phyloP scores from a whole-genome alignment of 2,329 filamentous ascomycete genomes.

The Fusarium denticulatum region DNA sequence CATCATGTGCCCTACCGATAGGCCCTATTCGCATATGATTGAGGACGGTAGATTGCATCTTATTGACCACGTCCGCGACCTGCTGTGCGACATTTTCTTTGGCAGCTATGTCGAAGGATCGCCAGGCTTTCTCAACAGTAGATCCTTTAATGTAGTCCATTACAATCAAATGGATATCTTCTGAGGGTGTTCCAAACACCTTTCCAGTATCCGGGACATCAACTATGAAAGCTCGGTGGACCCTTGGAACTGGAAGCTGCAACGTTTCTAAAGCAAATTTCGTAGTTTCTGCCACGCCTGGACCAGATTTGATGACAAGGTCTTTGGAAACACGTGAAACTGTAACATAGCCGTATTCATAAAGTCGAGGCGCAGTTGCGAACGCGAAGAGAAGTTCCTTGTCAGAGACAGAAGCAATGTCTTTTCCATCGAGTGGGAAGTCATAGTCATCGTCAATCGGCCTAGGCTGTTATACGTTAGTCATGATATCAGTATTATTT shows the following conservation, averaged over 20 bases:
- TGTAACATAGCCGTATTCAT: background rate
- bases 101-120: no score
- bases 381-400: background rate
- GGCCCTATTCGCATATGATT: accelerated
- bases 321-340: accelerated
- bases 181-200: no score
- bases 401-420: accelerated
- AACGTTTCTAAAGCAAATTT: accelerated
- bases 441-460: accelerated
- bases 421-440: accelerated
- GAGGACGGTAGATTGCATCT: accelerated
- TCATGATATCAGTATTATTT: no score
- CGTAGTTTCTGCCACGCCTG: background rate
- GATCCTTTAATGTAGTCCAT: background rate
- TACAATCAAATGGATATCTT: background rate
- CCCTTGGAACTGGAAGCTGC: background rate
- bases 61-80: accelerated
- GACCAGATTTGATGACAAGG: background rate
- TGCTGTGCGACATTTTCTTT: accelerated
- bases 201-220: no score
- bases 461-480: no score
- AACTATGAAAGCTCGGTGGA: no score
- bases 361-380: background rate
- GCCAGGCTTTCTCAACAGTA: no score
- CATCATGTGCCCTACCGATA: accelerated